These are phyloP conservation scores for Cutaneotrichosporon sp. DNA, from an alignment of 1,284 basidiomycete species.

Conservation along the genomic window DNA sequence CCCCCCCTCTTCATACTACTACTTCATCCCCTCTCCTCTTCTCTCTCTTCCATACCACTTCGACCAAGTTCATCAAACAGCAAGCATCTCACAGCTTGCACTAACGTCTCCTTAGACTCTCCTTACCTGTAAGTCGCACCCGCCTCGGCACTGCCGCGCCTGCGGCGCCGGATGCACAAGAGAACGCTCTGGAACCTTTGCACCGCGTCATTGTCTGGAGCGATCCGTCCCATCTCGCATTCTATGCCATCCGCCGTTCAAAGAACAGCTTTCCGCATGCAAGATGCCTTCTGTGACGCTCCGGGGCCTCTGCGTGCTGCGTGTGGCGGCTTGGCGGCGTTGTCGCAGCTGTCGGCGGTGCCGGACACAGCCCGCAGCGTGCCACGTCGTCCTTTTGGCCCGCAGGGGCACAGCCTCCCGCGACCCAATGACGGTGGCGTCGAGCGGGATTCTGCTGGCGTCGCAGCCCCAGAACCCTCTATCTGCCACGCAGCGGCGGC, in stretches of 20 bases:
- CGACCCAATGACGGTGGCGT: neutral
- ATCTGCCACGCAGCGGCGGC: neutral
- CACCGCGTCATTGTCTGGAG: neutral
- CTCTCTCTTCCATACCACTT: conserved; percentile 10
- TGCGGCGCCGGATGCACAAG: neutral
- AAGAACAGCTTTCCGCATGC: conserved; percentile 1
- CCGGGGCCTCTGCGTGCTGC: neutral
- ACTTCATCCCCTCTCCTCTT: conserved; percentile 10
- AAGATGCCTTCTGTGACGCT: neutral
- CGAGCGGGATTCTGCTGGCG: neutral
- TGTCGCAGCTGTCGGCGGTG: conserved; percentile 5
- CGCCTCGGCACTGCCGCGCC: neutral
- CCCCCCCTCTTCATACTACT: conserved; percentile 18
- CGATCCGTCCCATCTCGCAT: neutral
- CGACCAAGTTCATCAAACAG: neutral
- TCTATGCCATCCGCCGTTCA: neutral
- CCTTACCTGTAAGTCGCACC: conserved; percentile 8
- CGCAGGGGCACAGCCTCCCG: conserved; percentile 5
- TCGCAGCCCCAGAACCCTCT: neutral
- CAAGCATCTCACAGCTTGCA: conserved; percentile 9
- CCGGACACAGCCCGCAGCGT: neutral
- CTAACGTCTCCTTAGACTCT: conserved; percentile 3
- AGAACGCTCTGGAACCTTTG: neutral
- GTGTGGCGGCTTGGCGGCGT: neutral
- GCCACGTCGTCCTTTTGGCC: conserved; percentile 5